Evolutionary conservation across 83 land plant genomes (phyloP).

Genomic region (Picea abies): DNA sequence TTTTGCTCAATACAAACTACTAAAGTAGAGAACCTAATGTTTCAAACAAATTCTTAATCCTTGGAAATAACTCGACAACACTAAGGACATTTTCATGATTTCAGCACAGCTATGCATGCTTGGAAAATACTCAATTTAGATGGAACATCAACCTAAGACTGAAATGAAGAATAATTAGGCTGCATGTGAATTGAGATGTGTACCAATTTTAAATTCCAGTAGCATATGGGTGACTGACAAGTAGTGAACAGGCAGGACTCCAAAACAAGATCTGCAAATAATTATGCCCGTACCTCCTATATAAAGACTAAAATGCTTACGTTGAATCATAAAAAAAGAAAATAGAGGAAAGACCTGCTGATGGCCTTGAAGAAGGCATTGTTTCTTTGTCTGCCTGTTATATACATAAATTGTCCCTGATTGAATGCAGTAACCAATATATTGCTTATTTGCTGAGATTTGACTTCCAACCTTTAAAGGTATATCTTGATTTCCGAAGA

Average conservation of each 20-base stretch:
- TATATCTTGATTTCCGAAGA: neutral
- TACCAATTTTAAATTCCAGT: neutral
- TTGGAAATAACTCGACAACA: neutral
- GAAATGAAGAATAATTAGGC: neutral
- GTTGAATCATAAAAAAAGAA: neutral
- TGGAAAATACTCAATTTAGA: neutral
- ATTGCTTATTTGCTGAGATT: slow-evolving; percentile 7
- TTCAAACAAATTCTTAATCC: neutral
- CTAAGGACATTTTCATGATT: neutral
- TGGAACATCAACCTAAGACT: slow-evolving; percentile 1
- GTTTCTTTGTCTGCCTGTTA: neutral
- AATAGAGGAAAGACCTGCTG: slow-evolving; percentile 11
- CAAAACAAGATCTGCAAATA: neutral
- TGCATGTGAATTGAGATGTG: neutral
- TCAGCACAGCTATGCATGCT: neutral
- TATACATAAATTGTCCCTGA: neutral
- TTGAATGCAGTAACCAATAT: slow-evolving; percentile 12
- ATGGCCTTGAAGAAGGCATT: slow-evolving; percentile 5
- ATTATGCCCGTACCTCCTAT: neutral
- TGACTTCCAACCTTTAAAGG: slow-evolving; percentile 12
- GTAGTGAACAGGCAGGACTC: neutral
- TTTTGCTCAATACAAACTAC: neutral
- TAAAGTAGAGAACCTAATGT: neutral
- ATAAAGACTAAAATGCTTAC: neutral
- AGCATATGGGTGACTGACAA: neutral